Evolutionary conservation across 1,284 basidiomycete genomes (phyloP).

Genomic region (Ganoderma sinense): DNA sequence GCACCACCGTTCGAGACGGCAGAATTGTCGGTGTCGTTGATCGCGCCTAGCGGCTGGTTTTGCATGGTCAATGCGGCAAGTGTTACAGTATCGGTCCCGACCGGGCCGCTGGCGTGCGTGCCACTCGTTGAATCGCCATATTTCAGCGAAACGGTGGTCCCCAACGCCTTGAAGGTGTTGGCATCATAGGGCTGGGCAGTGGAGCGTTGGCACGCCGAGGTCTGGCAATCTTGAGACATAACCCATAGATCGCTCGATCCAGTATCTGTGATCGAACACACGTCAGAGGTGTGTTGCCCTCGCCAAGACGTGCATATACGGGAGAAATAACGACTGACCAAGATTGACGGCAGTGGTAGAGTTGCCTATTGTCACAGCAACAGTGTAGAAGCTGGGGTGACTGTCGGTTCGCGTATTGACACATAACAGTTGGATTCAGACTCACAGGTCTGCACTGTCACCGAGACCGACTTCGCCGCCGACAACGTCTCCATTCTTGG

Average conservation of each 20-base stretch:
- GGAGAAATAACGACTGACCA: conserved; percentile 28
- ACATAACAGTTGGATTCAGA: conserved; percentile 1
- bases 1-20: conserved; percentile 45
- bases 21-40: conserved; percentile 45
- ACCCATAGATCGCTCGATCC: conserved; percentile 44
- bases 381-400: conserved; percentile 37
- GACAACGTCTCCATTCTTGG: conserved; percentile 23
- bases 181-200: conserved; percentile 34
- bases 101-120: conserved; percentile 45
- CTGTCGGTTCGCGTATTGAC: neutral
- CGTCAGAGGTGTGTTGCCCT: conserved; percentile 5
- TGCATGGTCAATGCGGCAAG: conserved; percentile 46
- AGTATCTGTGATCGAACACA: conserved; percentile 35
- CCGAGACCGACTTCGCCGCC: conserved; percentile 36
- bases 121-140: conserved; percentile 49
- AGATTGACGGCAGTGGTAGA: conserved; percentile 40
- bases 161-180: conserved; percentile 37
- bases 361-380: conserved; percentile 38
- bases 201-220: conserved; percentile 32
- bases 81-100: conserved; percentile 44
- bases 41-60: conserved; percentile 44
- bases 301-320: neutral
- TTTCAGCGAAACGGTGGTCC: conserved; percentile 38
- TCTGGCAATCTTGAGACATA: conserved; percentile 37
- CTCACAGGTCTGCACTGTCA: conserved; percentile 39